These are phyloP conservation scores for Fusarium aywerte DNA, from an alignment of 2,329 filamentous ascomycete species.

Conservation along the genomic window DNA sequence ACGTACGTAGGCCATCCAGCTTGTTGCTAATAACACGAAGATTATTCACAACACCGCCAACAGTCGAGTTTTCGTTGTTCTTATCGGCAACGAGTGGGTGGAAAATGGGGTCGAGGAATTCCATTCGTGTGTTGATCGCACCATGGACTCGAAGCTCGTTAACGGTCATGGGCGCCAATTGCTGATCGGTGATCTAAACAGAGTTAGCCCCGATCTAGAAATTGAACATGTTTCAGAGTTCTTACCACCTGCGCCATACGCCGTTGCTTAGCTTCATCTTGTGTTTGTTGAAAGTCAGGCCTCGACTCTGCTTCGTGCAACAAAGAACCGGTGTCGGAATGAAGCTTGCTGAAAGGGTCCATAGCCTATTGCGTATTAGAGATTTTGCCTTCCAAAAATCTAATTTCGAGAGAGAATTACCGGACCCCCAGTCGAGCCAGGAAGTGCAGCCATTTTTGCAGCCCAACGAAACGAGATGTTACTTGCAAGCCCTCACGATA, in stretches of 20 bases:
- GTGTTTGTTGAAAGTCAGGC: constrained; percentile 50
- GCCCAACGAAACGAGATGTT: constrained; percentile 32
- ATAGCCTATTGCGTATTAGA: constrained; percentile 47
- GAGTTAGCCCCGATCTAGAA: constrained; percentile 29
- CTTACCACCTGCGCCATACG: constrained; percentile 54
- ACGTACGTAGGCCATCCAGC: constrained; percentile 81
- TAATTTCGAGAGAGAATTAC: constrained; percentile 42
- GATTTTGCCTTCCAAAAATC: constrained; percentile 16
- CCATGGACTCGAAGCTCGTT: constrained; percentile 86
- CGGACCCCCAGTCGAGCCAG: constrained; percentile 45
- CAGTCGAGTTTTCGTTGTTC: constrained; percentile 74
- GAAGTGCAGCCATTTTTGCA: constrained; percentile 51
- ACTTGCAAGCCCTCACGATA: constrained; percentile 35
- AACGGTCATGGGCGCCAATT: constrained; percentile 87
- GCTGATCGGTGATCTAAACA: constrained; percentile 70
- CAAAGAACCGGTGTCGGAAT: constrained; percentile 52
- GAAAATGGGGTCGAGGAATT: constrained; percentile 86
- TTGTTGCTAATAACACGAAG: constrained; percentile 77
- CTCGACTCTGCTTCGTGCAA: constrained; percentile 54
- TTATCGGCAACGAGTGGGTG: constrained; percentile 78
- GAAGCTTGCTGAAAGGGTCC: constrained; percentile 55
- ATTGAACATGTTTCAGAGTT: background rate
- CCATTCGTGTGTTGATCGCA: constrained; percentile 81
- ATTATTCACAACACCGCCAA: constrained; percentile 80
- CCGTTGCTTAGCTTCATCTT: constrained; percentile 55